A percentile compares a stretch with the other conserved stretches of the same genome.
Conservation (phyloP, 2,329 filamentous ascomycete species). For the Plectosphaerella sp. region DNA sequence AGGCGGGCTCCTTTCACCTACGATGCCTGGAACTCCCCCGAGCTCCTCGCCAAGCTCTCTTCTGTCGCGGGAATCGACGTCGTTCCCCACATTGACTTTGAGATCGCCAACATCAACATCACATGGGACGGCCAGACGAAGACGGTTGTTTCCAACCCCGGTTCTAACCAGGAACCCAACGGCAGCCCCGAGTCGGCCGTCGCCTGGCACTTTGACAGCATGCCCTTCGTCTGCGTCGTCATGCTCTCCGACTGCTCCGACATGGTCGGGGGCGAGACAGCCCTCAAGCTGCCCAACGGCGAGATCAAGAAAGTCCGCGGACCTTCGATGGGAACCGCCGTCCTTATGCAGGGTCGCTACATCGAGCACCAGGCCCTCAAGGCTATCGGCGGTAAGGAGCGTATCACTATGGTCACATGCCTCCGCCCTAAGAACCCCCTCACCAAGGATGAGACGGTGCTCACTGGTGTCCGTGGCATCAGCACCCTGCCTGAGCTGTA, state of each 20-base stretch:
- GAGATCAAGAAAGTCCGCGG: constrained; percentile 55
- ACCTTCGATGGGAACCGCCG: constrained; percentile 57
- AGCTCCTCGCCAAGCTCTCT: constrained; percentile 42
- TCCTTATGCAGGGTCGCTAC: constrained; percentile 64
- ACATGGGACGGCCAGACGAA: background rate
- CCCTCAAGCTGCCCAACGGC: constrained; percentile 46
- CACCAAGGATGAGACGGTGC: constrained; percentile 54
- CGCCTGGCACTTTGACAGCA: constrained; percentile 61
- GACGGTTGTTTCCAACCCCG: constrained; percentile 33
- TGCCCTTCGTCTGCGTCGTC: constrained; percentile 65
- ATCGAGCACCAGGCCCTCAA: constrained; percentile 61
- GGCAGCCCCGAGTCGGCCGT: constrained; percentile 51
- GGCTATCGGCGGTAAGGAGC: constrained; percentile 53
- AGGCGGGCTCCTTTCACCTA: constrained; percentile 25
- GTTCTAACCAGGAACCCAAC: constrained; percentile 37
- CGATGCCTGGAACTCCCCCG: constrained; percentile 36
- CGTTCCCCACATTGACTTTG: constrained; percentile 47
- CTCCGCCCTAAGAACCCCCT: constrained; percentile 55
- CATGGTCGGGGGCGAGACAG: constrained; percentile 64
- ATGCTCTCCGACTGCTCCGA: constrained; percentile 60
- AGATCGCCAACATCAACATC: constrained; percentile 53
- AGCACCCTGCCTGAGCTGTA: constrained; percentile 54
- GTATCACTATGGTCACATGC: constrained; percentile 63
- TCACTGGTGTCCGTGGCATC: constrained; percentile 52
- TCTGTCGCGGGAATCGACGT: constrained; percentile 51